Base-by-base conservation (phyloP, 2,329 filamentous ascomycete species). In the Polytolypa hystricis region DNA sequence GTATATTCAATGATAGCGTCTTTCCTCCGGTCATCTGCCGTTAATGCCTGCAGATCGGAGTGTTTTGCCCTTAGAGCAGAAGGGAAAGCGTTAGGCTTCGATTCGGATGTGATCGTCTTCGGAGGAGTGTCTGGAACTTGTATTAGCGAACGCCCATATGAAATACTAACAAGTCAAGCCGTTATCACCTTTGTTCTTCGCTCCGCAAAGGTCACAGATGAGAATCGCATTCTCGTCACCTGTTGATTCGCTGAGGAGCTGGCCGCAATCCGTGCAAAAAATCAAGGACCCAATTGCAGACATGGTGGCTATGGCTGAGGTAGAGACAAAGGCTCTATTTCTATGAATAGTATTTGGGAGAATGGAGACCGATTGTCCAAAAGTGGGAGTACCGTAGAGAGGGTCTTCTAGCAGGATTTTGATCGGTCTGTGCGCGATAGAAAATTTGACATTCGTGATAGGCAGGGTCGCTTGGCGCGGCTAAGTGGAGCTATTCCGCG, bases 211-310 rank as follows among this genome's bases (percentile, higher is more conserved):
- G 51, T 84, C 81, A 69, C 89, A 98, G 46, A 73, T 70, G 40
- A 96, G 65, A 39, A 82, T 73, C 39, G 81, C 81, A 55, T 85
- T 82, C 48, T 76, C 71, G 41, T 78, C 79, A 42, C 83, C 84
- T 44, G 80, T 81, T 31, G 83, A 85, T 35, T 80, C 74, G 36
- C 91, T 85, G 27, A 96, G 69, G 3, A 95, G 71, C 57, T 93
- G 93, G 43, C 89, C 89, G 60, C 89, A 96, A 57, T 87, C 84
- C 37, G 73, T 84, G 67, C 89, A 96, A 61, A 96, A 96, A 23
- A 94, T 79, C 27, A 96, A 70, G 35, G 86, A 89, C 38, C 86
- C 89, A 47, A 95, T 86, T 12, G 84, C 79, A 46, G 87, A 78
- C 89, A 95, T 95, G 39, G 40, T 47, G 45, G n/a, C n/a, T n/a